These are phyloP conservation scores for Penicillium oxalicum DNA, from an alignment of 2,329 filamentous ascomycete species.

Conservation along the genomic window DNA sequence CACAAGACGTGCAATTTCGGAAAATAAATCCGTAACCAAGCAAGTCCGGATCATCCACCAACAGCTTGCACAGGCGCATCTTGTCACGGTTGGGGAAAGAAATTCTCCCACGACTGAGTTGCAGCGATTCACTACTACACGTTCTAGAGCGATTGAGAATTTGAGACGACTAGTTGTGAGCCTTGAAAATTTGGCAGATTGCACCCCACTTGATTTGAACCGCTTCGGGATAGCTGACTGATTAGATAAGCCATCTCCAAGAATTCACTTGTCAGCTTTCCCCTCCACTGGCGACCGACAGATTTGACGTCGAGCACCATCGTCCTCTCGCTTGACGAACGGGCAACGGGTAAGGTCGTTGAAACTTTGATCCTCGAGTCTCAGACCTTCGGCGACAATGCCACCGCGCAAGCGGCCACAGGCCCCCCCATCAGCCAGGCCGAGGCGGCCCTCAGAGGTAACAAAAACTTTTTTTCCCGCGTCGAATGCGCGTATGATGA, in stretches of 20 bases:
- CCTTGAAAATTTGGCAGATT: too few species aligned
- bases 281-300: constrained; percentile 17
- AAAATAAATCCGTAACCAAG: too few species aligned
- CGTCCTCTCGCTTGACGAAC: constrained; percentile 3
- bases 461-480: constrained; percentile 21
- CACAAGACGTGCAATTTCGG: too few species aligned
- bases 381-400: constrained; percentile 22
- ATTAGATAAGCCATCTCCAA: constrained; percentile 22
- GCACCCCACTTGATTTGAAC: constrained; percentile 2
- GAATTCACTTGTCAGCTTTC: constrained; percentile 17
- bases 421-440: constrained; percentile 23
- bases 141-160: too few species aligned
- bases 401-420: constrained; percentile 35
- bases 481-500: constrained; percentile 6
- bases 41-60: too few species aligned
- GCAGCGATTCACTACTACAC: too few species aligned
- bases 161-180: too few species aligned
- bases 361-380: constrained; percentile 2
- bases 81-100: too few species aligned
- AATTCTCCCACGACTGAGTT: too few species aligned
- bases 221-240: constrained; percentile 12
- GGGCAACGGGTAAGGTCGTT: constrained; percentile 8
- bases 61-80: too few species aligned
- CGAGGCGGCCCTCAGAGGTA: constrained; percentile 29
- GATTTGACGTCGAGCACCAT: constrained; percentile 2